Conservation (phyloP, 371 early-diverging fungal genomes). For the Phascolomyces articulosus region DNA sequence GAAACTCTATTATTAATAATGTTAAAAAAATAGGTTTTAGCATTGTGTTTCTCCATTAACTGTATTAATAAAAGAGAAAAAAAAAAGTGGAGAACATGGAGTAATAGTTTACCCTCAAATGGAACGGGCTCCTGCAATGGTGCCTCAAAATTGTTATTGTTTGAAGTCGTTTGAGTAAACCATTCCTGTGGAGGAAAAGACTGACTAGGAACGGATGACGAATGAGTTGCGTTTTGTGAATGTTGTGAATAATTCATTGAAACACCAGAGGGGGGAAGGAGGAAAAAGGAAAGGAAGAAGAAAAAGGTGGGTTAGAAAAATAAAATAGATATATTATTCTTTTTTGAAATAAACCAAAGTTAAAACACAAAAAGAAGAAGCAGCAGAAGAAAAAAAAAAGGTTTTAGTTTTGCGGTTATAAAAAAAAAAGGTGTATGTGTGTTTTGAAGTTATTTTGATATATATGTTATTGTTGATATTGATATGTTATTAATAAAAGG, state of each 20-base stretch:
- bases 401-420: no score
- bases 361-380: not conserved
- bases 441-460: no score
- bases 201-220: not conserved
- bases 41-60: no score
- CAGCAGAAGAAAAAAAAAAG: no score
- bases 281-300: slow-evolving; percentile 6
- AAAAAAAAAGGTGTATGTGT: no score
- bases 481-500: no score
- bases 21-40: no score
- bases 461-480: no score
- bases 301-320: not conserved
- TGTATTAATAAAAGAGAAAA: not conserved
- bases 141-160: slow-evolving; percentile 14
- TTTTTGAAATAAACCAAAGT: no score
- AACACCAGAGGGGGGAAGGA: not conserved
- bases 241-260: slow-evolving; percentile 18
- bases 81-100: not conserved
- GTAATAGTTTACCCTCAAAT: slow-evolving; percentile 43
- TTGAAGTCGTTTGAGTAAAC: not conserved
- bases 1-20: slow-evolving; percentile 35
- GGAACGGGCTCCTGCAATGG: slow-evolving; percentile 51
- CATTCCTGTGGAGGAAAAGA: not conserved
- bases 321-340: no score
- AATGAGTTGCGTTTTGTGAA: slow-evolving; percentile 3